Conservation (phyloP, 106 monocot species). For the Allium cepa region DNA sequence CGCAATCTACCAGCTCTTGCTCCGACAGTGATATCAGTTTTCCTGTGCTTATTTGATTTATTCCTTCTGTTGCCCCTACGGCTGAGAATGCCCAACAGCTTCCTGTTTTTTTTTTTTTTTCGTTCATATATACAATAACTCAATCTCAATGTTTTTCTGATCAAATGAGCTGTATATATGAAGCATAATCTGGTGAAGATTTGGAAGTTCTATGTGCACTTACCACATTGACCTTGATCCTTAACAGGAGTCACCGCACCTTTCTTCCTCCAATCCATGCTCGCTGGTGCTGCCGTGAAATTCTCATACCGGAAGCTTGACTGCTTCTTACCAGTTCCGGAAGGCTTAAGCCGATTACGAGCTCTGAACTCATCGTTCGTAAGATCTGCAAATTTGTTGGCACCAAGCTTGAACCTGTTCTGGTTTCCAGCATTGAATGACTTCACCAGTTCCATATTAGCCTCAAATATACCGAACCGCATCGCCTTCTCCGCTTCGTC, state of each 20-base stretch:
- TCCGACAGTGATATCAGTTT: slow-evolving; percentile 15
- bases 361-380: not conserved
- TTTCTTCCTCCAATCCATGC: slow-evolving; percentile 38
- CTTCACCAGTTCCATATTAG: not conserved
- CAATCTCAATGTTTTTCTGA: too few relatives aligned
- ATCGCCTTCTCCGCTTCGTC: slow-evolving; percentile 1
- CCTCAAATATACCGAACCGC: not conserved
- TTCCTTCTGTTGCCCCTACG: slow-evolving; percentile 10
- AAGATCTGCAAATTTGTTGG: not conserved
- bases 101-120: slow-evolving; percentile 4
- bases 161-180: too few relatives aligned
- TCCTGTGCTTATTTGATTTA: slow-evolving; percentile 5
- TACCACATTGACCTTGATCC: slow-evolving; percentile 43
- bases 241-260: slow-evolving; percentile 41
- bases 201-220: not conserved
- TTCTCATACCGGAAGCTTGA: slow-evolving; percentile 17
- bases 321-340: not conserved
- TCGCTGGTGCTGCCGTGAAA: slow-evolving; percentile 13
- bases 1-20: slow-evolving; percentile 15
- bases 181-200: too few relatives aligned
- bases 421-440: not conserved
- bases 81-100: slow-evolving; percentile 17
- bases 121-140: not conserved
- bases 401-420: not conserved
- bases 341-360: not conserved